Percentiles rank a stretch among this genome's conserved stretches.
These are phyloP conservation scores for Penicillium riverlandense DNA, from an alignment of 495 filamentous ascomycete genomes.

Conservation along the genomic window DNA sequence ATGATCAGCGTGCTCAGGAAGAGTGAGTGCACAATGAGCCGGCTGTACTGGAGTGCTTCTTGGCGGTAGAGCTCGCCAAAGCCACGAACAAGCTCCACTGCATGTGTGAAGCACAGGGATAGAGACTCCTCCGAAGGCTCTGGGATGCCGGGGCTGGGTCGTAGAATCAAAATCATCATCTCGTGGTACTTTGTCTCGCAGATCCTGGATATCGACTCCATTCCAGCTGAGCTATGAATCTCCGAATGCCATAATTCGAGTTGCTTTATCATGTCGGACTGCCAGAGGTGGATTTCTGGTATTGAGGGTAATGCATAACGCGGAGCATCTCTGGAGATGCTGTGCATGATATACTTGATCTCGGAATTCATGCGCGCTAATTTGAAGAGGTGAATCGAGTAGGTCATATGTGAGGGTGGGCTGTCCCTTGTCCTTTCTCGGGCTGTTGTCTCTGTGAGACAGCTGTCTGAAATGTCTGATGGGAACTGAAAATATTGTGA, in stretches of 20 bases:
- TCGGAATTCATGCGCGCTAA: slow-evolving; percentile 37
- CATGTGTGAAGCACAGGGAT: slow-evolving; percentile 28
- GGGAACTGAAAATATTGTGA: slow-evolving; percentile 18
- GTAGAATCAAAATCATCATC: slow-evolving; percentile 34
- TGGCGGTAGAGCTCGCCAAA: slow-evolving; percentile 29
- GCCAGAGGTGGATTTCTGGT: slow-evolving; percentile 31
- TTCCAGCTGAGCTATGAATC: slow-evolving; percentile 16
- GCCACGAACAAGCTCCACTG: slow-evolving; percentile 23
- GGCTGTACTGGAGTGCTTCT: slow-evolving; percentile 29
- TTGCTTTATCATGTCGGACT: slow-evolving; percentile 27
- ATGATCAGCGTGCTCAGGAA: slow-evolving; percentile 35
- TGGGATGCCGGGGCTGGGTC: slow-evolving; percentile 36
- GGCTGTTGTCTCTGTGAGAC: slow-evolving; percentile 7
- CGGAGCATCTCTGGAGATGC: slow-evolving; percentile 29
- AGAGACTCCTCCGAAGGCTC: slow-evolving; percentile 29
- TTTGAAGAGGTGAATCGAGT: slow-evolving; percentile 36
- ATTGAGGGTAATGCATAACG: slow-evolving; percentile 33
- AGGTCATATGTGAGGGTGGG: slow-evolving; percentile 30
- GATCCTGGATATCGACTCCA: slow-evolving; percentile 13
- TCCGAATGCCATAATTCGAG: slow-evolving; percentile 24
- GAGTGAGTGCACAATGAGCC: slow-evolving; percentile 34
- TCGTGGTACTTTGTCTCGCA: slow-evolving; percentile 37
- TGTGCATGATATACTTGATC: slow-evolving; percentile 44
- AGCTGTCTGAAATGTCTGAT: slow-evolving; percentile 21
- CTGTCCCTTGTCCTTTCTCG: neutral